A percentile compares a stretch with the other conserved stretches of the same genome.
These are phyloP conservation scores for Leccinellum luteum DNA, from an alignment of 768 basidiomycete species.

Conservation along the genomic window DNA sequence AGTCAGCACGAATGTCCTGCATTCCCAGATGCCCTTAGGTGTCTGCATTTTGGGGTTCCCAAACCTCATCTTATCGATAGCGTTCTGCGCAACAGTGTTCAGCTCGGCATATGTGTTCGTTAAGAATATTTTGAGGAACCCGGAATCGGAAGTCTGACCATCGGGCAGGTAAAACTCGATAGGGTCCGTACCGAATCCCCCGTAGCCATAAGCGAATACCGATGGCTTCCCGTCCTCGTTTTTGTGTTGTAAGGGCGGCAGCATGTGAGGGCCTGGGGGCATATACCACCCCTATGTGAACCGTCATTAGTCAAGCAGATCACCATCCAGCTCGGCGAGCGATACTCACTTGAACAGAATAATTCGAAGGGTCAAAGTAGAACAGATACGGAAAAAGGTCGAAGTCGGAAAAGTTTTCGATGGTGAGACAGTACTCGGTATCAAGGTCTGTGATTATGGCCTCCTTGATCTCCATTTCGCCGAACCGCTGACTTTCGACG, in stretches of 20 bases:
- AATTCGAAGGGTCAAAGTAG: constrained; percentile 24
- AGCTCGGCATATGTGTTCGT: too few species aligned
- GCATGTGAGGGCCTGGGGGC: constrained; percentile 4
- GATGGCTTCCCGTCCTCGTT: constrained; percentile 6
- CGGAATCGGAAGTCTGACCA: neutral
- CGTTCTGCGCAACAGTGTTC: too few species aligned
- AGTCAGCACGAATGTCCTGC: constrained; percentile 20
- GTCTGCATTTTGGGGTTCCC: neutral
- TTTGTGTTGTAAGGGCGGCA: constrained; percentile 8
- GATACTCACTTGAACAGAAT: constrained; percentile 15
- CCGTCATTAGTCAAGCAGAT: neutral
- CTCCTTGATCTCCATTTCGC: constrained; percentile 10
- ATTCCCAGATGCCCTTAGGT: constrained; percentile 15
- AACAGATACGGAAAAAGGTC: constrained; percentile 23
- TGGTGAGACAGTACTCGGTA: constrained; percentile 15
- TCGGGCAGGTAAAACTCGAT: constrained; percentile 17
- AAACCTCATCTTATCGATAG: neutral
- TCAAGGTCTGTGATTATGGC: constrained; percentile 13
- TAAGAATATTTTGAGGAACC: too few species aligned
- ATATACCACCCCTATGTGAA: constrained; percentile 11
- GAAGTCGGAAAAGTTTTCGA: constrained; percentile 17
- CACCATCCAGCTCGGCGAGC: too few species aligned
- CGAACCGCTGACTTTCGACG: neutral
- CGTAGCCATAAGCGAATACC: constrained; percentile 19
- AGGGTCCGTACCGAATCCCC: constrained; percentile 19